Evolutionary conservation across 148 eudicot species (phyloP), one percentile per base, ranked within the genome.

Genomic region (Vaccinium vitisidaea): DNA sequence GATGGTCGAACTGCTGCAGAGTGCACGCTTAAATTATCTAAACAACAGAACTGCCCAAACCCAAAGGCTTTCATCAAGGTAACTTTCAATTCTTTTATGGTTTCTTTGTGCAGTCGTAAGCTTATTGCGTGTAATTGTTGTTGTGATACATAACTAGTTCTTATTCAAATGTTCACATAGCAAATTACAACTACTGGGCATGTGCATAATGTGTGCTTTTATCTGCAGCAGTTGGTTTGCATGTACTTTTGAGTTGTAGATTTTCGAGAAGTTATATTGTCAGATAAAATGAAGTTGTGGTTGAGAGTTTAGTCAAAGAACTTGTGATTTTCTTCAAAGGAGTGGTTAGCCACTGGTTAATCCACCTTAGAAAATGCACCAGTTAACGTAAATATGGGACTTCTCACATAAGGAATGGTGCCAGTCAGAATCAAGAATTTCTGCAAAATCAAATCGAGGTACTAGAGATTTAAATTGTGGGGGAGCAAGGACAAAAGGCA

Each of bases 1-100:
- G 97, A 95, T 91, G 98, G 98, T 36, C 94, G 88, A 69, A 83
- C 93, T 80, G 98, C 94, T 87, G 98, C 97, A 76, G 91, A 90
- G 82, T 83, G 90, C 80, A 94, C 95, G 1, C 94, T 95, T 48
- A 88, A 84, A 69, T 86, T 95, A 84, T 94, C 98, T 8, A 91
- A 91, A 86, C 83, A 85, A 55, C 98, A 95, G 86, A 93, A 80
- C 67, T 95, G 97, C 86, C 97, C 98, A 27, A 85, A 92, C 65
- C 95, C 98, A 53, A 85, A 83, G 53, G 95, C 92, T 82, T 95
- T 93, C 83, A 85, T 94, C 74, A 71, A 93, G 98, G 98, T 93
- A 83, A 84, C 30, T 43, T 67, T 16, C 74, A 61, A 52, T 8
- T 55, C 61, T 39, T 77, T 18, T 14, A 11, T 43, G 7, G 70